Base-by-base conservation (phyloP, 2,329 filamentous ascomycete species). In the Raffaelea arxii region DNA sequence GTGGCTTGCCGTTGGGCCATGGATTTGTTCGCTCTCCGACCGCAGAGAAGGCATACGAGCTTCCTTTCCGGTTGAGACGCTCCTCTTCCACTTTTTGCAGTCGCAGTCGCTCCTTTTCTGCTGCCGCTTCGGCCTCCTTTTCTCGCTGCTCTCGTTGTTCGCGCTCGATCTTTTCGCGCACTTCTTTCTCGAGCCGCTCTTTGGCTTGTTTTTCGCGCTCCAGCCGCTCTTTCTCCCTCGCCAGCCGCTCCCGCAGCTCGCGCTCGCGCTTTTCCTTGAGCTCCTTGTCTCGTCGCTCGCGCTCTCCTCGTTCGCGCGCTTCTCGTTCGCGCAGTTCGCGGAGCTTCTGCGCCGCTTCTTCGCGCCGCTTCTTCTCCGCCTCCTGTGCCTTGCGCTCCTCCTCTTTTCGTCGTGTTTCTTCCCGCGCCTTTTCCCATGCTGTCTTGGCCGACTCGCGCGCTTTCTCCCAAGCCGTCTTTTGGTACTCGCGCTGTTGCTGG, bases 11-110 rank as follows among this genome's bases (percentile, higher is more conserved):
- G 56, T 74, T 78, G 6, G 82, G 81, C 75, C 83, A 86, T 54
- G 80, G 80, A 62, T 79, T 84, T 43, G 74, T 81, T 63, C 74
- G 80, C 62, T 86, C 82, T 43, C 82, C 82, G 21, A 82, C 75
- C 25, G 78, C 74, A 46, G 75, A 78, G 63, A 69, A 82, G 48
- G 79, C 78, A 56, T 83, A 82, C n/a, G 71, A 69, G 53, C 68
- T 72, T 36, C 67, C 64, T 50, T 69, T 68, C 51, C 72, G 67
- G 39, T 55, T 48, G 41, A 61, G 58, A 50, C 54, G 62, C 43
- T 56, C 57, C 50, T 61, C 58, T 37, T 56, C 58, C 43, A 56
- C 57, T 39, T 58, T 58, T 25, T 62, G 55, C 25, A 47, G 46
- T 23, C 49, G 53, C 48, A n/a, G n/a, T n/a, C 32, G 32, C 19